These are phyloP conservation scores for Heterobasidion irregulare DNA, from an alignment of 1,284 basidiomycete species.

Conservation along the genomic window DNA sequence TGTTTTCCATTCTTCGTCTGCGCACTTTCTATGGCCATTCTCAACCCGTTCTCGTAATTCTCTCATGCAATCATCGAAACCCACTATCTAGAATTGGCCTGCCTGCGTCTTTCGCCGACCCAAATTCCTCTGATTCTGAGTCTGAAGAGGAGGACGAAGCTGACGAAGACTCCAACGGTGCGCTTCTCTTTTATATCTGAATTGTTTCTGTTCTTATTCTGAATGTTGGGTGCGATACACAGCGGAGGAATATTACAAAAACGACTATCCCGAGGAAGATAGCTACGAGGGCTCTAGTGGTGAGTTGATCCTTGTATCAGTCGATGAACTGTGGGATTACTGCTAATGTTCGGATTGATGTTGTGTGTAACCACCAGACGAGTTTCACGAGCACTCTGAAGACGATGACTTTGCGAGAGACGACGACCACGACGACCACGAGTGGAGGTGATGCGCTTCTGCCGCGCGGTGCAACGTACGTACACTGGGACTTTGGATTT, in stretches of 20 bases:
- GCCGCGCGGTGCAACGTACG: too few relatives aligned
- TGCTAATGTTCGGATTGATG: conserved; percentile 3
- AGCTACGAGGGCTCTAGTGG: conserved; percentile 36
- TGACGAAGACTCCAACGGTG: conserved; percentile 77
- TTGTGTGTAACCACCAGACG: conserved; percentile 20
- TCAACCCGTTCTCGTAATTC: neutral
- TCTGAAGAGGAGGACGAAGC: conserved; percentile 65
- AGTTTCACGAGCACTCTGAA: conserved; percentile 37
- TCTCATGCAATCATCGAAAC: neutral
- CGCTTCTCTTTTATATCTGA: conserved; percentile 9
- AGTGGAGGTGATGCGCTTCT: neutral
- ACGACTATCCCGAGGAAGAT: conserved; percentile 75
- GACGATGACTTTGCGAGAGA: neutral
- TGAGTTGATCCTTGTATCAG: conserved; percentile 11
- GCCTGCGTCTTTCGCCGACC: conserved; percentile 36
- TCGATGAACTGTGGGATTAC: neutral
- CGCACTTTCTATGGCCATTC: neutral
- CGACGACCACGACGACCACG: conserved; percentile 11
- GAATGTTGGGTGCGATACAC: neutral
- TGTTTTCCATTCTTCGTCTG: neutral
- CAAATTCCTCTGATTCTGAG: conserved; percentile 48
- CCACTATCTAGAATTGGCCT: conserved; percentile 45
- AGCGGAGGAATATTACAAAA: conserved; percentile 78
- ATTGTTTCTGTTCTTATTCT: conserved; percentile 1
- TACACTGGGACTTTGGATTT: too few relatives aligned